These are phyloP conservation scores for Phylloporus arenicola DNA, from an alignment of 768 basidiomycete genomes.

Conservation along the genomic window DNA sequence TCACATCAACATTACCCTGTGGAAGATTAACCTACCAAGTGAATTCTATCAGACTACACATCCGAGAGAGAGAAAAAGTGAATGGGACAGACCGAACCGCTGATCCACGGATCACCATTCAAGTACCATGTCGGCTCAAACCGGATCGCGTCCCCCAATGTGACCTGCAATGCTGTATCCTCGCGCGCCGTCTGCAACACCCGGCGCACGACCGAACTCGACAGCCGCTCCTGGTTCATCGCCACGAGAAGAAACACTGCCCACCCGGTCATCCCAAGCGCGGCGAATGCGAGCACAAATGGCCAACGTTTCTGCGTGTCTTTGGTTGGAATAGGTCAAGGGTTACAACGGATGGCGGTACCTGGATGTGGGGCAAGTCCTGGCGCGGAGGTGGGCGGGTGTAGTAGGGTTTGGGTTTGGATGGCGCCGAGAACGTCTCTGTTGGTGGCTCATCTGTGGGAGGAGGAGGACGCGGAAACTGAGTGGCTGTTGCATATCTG, in stretches of 20 bases:
- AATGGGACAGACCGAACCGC: constrained; percentile 52
- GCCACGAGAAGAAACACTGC: constrained; percentile 61
- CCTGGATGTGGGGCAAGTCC: constrained; percentile 42
- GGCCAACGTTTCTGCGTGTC: constrained; percentile 49
- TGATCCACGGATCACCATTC: constrained; percentile 69
- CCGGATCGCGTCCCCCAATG: constrained; percentile 54
- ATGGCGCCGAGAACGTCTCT: constrained; percentile 41
- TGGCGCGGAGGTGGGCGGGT: constrained; percentile 32
- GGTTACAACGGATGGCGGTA: constrained; percentile 12
- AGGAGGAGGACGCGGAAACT: constrained; percentile 25
- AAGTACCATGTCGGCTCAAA: constrained; percentile 44
- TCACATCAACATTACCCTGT: constrained; percentile 73
- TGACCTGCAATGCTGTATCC: constrained; percentile 43
- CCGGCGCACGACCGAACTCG: constrained; percentile 67
- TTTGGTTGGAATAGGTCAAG: neutral
- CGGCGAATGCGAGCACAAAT: constrained; percentile 41
- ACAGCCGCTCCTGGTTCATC: constrained; percentile 73
- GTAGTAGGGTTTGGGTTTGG: constrained; percentile 43
- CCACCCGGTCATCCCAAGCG: constrained; percentile 59
- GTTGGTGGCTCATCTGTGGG: constrained; percentile 24
- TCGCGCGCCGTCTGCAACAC: constrained; percentile 57
- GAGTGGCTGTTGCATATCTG: constrained; percentile 18
- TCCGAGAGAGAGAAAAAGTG: neutral
- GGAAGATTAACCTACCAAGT: constrained; percentile 57
- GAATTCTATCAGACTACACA: neutral